Base-by-base conservation (phyloP, 2,329 filamentous ascomycete species). In the Paecilomyces dactylethromorphus region DNA sequence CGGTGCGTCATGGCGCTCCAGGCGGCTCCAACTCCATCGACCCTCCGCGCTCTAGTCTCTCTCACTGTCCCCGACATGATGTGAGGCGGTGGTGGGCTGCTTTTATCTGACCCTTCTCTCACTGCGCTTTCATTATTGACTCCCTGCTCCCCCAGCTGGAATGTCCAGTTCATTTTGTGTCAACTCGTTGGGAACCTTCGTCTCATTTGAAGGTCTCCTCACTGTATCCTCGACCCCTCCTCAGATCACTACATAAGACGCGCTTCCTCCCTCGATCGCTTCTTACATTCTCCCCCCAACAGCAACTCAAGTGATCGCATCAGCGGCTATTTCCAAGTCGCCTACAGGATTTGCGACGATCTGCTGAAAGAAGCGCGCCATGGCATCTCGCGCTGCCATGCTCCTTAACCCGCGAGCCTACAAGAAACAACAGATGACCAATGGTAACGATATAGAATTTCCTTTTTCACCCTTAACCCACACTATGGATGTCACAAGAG, bases 361-460 rank as follows among this genome's bases (percentile, higher is more conserved):
- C 39, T 10, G 15, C 18, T n/a, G n/a, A 45, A 13, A n/a, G 39
- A 55, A 60, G 61, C 62, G 59, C 59, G 67, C 35, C 57, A 77
- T 76, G 74, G 72, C 72, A 50, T 72, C 73, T 33, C 69, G 74
- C 56, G 73, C 77, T 33, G 74, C 74, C 50, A 71, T 78, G 69
- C 70, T 79, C 31, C 65, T 79, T 58, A 71, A 79, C 63, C 77
- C 78, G 15, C 75, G 76, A 63, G 69, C 69, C 32, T 71, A 74
- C 59, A 77, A 69, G 60, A 74, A 72, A 60, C 70, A 71, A 35
- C 53, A 59, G 33, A 54, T 33, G n/a, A 63, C 65, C 10, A 73
- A 72, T 66, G 74, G 74, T 76, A 71, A 68, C 53, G 51, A 57
- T 59, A 49, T 61, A 55, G 39, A 59, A 51, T 52, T 54, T 54